A percentile compares a stretch with the other conserved stretches of the same genome.
These are phyloP conservation scores for Spatholobus suberectus DNA, from an alignment of 306 rosid genomes.

Conservation along the genomic window DNA sequence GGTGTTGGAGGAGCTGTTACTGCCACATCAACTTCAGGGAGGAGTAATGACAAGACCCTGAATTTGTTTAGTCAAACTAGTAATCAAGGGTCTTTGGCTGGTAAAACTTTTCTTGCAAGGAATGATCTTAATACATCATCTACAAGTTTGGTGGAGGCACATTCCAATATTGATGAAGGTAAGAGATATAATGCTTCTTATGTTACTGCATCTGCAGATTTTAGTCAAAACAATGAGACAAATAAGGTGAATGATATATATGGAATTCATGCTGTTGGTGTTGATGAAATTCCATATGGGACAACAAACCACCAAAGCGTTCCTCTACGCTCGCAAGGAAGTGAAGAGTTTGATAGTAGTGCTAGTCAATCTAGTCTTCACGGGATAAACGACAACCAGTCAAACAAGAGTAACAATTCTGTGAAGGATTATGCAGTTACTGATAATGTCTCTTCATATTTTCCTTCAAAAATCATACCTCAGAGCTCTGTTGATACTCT, in stretches of 20 bases:
- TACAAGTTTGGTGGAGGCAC: constrained; percentile 44
- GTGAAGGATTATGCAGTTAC: constrained; percentile 53
- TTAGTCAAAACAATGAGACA: constrained; percentile 44
- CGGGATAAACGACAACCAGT: constrained; percentile 53
- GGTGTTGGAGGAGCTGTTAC: constrained; percentile 46
- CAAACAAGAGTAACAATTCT: constrained; percentile 49
- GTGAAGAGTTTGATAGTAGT: constrained; percentile 53
- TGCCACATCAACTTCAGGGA: constrained; percentile 49
- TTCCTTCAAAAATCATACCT: constrained; percentile 52
- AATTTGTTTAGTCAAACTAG: constrained; percentile 47
- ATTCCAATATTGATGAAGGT: constrained; percentile 51
- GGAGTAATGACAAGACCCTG: constrained; percentile 45
- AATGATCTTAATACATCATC: constrained; percentile 50
- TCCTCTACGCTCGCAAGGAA: constrained; percentile 46
- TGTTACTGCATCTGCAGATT: constrained; percentile 45
- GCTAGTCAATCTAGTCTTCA: constrained; percentile 52
- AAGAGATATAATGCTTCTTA: constrained; percentile 48
- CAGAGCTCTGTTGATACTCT: constrained; percentile 58
- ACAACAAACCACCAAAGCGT: constrained; percentile 46
- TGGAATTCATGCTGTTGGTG: constrained; percentile 42
- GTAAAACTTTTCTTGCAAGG: constrained; percentile 37
- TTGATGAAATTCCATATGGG: constrained; percentile 51
- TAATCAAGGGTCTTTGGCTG: constrained; percentile 51
- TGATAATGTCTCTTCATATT: constrained; percentile 48
- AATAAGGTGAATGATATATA: constrained; percentile 47